These are phyloP conservation scores for Boletus pseudo-olivaceus DNA, from an alignment of 768 basidiomycete genomes.

Conservation along the genomic window DNA sequence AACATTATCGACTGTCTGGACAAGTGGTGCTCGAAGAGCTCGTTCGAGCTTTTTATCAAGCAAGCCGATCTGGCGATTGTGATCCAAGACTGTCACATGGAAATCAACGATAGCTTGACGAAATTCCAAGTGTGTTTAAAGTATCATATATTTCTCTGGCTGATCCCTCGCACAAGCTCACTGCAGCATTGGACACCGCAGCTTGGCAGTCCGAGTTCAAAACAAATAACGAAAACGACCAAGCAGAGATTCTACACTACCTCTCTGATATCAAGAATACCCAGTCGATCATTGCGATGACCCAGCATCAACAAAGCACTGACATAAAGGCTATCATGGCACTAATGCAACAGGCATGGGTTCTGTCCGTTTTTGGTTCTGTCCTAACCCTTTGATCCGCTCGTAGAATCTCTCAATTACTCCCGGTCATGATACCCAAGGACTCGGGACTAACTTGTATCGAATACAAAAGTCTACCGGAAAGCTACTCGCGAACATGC, in stretches of 20 bases:
- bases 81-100: slow-evolving; percentile 44
- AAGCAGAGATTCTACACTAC: slow-evolving; percentile 39
- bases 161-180: slow-evolving; percentile 33
- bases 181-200: slow-evolving; percentile 43
- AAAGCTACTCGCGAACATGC: slow-evolving; percentile 46
- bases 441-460: slow-evolving; percentile 48
- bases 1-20: slow-evolving; percentile 40
- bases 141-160: not conserved
- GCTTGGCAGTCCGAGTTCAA: slow-evolving; percentile 47
- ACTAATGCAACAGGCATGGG: slow-evolving; percentile 46
- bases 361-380: not conserved
- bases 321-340: slow-evolving; percentile 43
- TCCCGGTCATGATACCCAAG: slow-evolving; percentile 32
- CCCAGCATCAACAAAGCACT: slow-evolving; percentile 32
- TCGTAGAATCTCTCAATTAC: slow-evolving; percentile 20
- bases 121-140: slow-evolving; percentile 41
- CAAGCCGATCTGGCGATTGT: slow-evolving; percentile 43
- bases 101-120: slow-evolving; percentile 44
- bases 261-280: slow-evolving; percentile 44
- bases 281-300: slow-evolving; percentile 34
- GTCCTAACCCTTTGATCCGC: slow-evolving; percentile 14
- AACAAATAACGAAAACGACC: slow-evolving; percentile 39
- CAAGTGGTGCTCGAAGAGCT: slow-evolving; percentile 40
- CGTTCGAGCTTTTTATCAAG: slow-evolving; percentile 42
- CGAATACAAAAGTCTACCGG: slow-evolving; percentile 45